Percentiles rank a stretch among this genome's conserved stretches.
Evolutionary conservation across 179 eudicot species (phyloP).

Genomic region (Spinacia oleracea): DNA sequence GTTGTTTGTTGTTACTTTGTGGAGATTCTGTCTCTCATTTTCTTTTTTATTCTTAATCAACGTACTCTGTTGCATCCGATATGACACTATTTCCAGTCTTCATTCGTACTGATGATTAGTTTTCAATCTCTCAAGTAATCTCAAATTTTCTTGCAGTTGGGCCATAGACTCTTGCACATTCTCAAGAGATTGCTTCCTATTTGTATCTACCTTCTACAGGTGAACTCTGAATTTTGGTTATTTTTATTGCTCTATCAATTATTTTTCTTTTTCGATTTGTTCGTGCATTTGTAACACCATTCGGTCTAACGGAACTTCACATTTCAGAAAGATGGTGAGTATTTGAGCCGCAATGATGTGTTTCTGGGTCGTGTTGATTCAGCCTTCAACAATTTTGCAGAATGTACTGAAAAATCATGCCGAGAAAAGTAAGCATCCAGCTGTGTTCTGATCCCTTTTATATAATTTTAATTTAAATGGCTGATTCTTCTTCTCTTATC

Average conservation of each 20-base stretch:
- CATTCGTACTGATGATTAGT: background rate
- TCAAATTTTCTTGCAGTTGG: slow-evolving; percentile 57
- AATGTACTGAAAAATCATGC: slow-evolving; percentile 83
- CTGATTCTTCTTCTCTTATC: background rate
- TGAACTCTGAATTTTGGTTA: background rate
- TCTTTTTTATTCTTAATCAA: background rate
- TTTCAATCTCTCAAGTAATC: background rate
- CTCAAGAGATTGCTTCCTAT: slow-evolving; percentile 92
- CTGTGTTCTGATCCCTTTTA: background rate
- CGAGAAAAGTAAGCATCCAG: slow-evolving; percentile 64
- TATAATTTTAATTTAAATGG: slow-evolving; percentile 1
- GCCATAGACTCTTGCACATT: slow-evolving; percentile 82
- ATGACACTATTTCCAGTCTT: background rate
- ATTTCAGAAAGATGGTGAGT: slow-evolving; percentile 90
- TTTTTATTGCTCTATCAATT: background rate
- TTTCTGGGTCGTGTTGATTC: slow-evolving; percentile 73
- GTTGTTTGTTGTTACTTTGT: background rate
- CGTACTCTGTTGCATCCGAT: background rate
- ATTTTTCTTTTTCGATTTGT: background rate
- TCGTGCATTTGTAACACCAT: background rate
- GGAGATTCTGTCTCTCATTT: background rate
- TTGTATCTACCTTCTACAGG: slow-evolving; percentile 90
- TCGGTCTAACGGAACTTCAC: slow-evolving; percentile 16
- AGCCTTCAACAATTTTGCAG: slow-evolving; percentile 93
- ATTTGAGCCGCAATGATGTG: slow-evolving; percentile 78